Evolutionary conservation across 23 red algal genomes (phyloP).

Genomic region (Gracilariopsis chorda): DNA sequence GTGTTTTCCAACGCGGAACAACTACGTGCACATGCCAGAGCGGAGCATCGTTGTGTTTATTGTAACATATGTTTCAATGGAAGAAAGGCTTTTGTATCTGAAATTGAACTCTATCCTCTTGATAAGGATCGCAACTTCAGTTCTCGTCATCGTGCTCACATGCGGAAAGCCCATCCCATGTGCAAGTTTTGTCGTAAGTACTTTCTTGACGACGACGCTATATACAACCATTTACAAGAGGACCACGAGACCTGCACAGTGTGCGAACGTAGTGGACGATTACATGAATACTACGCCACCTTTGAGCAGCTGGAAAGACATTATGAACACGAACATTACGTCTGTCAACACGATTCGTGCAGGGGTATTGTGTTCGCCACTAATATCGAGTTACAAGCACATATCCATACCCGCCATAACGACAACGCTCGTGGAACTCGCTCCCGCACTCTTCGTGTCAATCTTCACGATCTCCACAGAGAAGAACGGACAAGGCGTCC

Average conservation of each 20-base stretch:
- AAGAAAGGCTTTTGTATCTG: constrained; percentile 39
- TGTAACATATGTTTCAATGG: constrained; percentile 53
- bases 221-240: constrained; percentile 83
- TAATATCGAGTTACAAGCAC: constrained; percentile 75
- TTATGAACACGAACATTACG: constrained; percentile 78
- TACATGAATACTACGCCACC: constrained; percentile 86
- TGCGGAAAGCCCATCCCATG: constrained; percentile 59
- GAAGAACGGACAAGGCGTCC: neutral
- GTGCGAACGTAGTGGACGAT: constrained; percentile 78
- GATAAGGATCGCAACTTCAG: constrained; percentile 45
- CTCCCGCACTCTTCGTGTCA: constrained; percentile 42
- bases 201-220: constrained; percentile 74
- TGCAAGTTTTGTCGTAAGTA: constrained; percentile 78
- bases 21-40: constrained; percentile 48
- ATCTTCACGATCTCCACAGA: constrained; percentile 58
- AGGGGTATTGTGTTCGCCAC: constrained; percentile 79
- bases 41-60: constrained; percentile 48
- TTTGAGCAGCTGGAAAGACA: constrained; percentile 74
- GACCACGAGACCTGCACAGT: constrained; percentile 74
- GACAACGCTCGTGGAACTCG: constrained; percentile 16
- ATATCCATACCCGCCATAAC: constrained; percentile 44
- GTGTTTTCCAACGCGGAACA: constrained; percentile 18
- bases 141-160: constrained; percentile 39
- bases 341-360: constrained; percentile 69
- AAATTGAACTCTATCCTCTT: constrained; percentile 48